Base-by-base conservation (phyloP, 192 early-diverging fungal species). In the Thamnidium elegans region DNA sequence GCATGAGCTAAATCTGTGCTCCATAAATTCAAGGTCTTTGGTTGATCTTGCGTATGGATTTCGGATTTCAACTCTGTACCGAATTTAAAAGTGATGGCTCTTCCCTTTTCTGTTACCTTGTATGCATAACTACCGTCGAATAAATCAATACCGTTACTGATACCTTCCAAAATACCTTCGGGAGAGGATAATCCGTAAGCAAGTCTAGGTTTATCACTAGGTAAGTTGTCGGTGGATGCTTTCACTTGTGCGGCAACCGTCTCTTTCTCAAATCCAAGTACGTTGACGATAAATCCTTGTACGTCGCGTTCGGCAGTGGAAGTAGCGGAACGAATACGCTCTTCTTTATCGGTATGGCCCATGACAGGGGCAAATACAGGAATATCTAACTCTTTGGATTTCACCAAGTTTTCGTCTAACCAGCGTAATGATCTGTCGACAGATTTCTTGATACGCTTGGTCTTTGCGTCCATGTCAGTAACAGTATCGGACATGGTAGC, bases 91-190 rank as follows among this genome's bases (percentile, higher is more conserved):
- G 75, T 72, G 17, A 87, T 81, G 9, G 90, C 90, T 48, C 84
- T 78, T 15, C 90, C 90, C 50, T 82, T 77, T 44, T 88, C 82
- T 3, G 88, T 86, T 65, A 85, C 72, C 9, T 81, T 78, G 34
- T 68, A 82, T 17, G 87, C 76, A 68, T 91, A 91, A 21, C 83
- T 83, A 44, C 72, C 67, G 73, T 92, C 88, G 71, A 92, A 89
- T 52, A 92, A 56, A 63, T 92, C 90, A 19, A 86, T 78, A 3
- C 90, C 90, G 3, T 76, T 42, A 1, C 66, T 54, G 46, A 87
- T 71, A n/a, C 73, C 81, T 50, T 45, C 51, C 43, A 87, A 59
- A 23, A 87, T 73, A 17, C 77, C 68, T 69, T 80, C 84, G 68
- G 84, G 84, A 14, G 75, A 56, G 14, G 73, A 72, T 34, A 86